These are phyloP conservation scores for Neurospora sp. DNA, from an alignment of 495 filamentous ascomycete genomes.

Conservation along the genomic window DNA sequence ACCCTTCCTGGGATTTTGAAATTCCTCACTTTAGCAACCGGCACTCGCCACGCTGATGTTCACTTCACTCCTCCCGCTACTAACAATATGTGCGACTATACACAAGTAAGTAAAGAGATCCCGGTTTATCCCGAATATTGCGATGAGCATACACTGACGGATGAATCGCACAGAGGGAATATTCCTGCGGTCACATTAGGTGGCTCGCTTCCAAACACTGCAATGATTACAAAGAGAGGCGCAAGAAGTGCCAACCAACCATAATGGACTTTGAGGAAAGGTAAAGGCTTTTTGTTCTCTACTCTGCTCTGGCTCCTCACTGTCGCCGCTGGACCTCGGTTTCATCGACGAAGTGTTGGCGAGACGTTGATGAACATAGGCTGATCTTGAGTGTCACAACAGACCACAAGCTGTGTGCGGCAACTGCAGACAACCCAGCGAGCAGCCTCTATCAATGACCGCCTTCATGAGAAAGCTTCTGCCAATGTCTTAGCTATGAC, in stretches of 20 bases:
- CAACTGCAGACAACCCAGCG: not conserved
- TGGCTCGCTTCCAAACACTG: constrained; percentile 12
- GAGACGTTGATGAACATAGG: not conserved
- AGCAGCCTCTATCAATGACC: not conserved
- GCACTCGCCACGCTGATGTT: not conserved
- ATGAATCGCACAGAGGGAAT: constrained; percentile 1
- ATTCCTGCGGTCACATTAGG: constrained; percentile 6
- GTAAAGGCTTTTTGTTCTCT: not conserved
- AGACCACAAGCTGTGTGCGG: not conserved
- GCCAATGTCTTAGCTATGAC: not conserved
- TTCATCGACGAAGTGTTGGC: not conserved
- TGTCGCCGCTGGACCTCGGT: not conserved
- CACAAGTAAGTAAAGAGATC: not conserved
- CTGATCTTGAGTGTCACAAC: not conserved
- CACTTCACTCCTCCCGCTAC: not conserved
- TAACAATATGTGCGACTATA: constrained; percentile 1
- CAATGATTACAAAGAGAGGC: not conserved
- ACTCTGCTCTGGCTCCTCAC: not conserved
- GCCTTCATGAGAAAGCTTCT: not conserved
- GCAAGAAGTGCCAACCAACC: not conserved
- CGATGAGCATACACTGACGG: not conserved
- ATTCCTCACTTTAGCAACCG: not conserved
- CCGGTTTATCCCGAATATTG: not conserved
- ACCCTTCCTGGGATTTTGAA: not conserved
- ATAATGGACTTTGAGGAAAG: constrained; percentile 10